phyloP scores from a whole-genome alignment of 2,329 filamentous ascomycete species.

The Botryotinia globosa region DNA sequence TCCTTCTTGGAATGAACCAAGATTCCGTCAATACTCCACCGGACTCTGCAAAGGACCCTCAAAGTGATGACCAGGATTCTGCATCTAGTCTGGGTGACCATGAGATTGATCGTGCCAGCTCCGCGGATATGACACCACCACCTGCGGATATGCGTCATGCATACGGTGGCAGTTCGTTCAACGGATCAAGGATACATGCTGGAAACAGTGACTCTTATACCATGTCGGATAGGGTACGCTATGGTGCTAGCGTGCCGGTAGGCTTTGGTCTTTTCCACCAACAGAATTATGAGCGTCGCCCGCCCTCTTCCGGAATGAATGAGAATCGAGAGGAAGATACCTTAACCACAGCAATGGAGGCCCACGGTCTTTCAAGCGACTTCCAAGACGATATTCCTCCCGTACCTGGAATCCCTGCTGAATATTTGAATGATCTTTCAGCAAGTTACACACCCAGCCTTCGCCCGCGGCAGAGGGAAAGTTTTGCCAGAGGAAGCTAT shows the following conservation, averaged over 20 bases:
- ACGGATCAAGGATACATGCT: conserved; percentile 55
- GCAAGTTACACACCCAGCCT: conserved; percentile 54
- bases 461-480: conserved; percentile 63
- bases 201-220: conserved; percentile 77
- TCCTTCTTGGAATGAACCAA: conserved; percentile 84
- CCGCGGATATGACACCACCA: conserved; percentile 87
- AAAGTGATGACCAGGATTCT: conserved; percentile 76
- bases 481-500: conserved; percentile 43
- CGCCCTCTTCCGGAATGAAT: conserved; percentile 75
- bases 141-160: conserved; percentile 58
- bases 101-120: conserved; percentile 70
- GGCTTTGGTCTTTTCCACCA: conserved; percentile 56
- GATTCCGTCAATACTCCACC: conserved; percentile 57
- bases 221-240: conserved; percentile 47
- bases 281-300: conserved; percentile 71
- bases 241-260: conserved; percentile 52
- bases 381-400: conserved; percentile 79
- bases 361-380: conserved; percentile 81
- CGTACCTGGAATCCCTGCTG: conserved; percentile 80
- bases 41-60: conserved; percentile 63
- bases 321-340: conserved; percentile 78
- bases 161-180: conserved; percentile 42
- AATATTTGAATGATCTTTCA: conserved; percentile 64
- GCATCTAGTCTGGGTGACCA: conserved; percentile 76
- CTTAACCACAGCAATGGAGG: conserved; percentile 74